A percentile compares a stretch with the other conserved stretches of the same genome.
phyloP scores from a whole-genome alignment of 768 basidiomycete species.

The Artomyces pyxidatus region DNA sequence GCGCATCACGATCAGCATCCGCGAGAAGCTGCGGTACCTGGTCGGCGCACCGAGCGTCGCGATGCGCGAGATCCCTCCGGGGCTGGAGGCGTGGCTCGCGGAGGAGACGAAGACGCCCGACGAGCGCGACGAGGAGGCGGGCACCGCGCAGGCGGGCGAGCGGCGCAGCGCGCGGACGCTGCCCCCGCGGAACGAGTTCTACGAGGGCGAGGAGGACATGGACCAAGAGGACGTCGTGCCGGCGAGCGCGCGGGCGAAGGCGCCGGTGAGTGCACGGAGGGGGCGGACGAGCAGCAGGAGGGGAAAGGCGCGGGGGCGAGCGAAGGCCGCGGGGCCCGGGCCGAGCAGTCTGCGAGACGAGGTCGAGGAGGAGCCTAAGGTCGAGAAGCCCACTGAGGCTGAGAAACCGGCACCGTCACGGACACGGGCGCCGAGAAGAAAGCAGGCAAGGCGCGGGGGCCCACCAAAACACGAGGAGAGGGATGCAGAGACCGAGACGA shows the following conservation, averaged over 20 bases:
- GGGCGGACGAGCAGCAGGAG: constrained; percentile 21
- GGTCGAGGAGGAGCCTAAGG: constrained; percentile 23
- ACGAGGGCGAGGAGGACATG: constrained; percentile 49
- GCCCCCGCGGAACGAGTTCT: constrained; percentile 63
- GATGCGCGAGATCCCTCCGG: constrained; percentile 95
- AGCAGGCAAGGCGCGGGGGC: constrained; percentile 5
- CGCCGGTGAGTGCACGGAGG: not conserved
- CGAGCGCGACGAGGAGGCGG: constrained; percentile 65
- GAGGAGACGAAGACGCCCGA: constrained; percentile 63
- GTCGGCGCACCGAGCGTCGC: constrained; percentile 95
- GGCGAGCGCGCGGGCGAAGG: constrained; percentile 18
- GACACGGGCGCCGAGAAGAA: constrained; percentile 5
- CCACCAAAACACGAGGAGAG: no score
- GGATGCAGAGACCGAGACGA: constrained; percentile 10
- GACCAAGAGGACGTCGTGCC: constrained; percentile 26
- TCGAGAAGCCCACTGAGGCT: constrained; percentile 7
- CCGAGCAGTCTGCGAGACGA: not conserved
- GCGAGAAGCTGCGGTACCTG: constrained; percentile 84
- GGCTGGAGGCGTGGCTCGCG: constrained; percentile 68
- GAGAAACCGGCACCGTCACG: not conserved
- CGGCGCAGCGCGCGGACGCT: constrained; percentile 42
- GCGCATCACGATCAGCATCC: constrained; percentile 76
- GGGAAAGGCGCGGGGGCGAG: constrained; percentile 27
- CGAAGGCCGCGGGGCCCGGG: constrained; percentile 9
- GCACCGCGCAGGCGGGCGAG: constrained; percentile 48